phyloP scores from a whole-genome alignment of 805 yeast genomes.

The Wickerhamiella australiensis region DNA sequence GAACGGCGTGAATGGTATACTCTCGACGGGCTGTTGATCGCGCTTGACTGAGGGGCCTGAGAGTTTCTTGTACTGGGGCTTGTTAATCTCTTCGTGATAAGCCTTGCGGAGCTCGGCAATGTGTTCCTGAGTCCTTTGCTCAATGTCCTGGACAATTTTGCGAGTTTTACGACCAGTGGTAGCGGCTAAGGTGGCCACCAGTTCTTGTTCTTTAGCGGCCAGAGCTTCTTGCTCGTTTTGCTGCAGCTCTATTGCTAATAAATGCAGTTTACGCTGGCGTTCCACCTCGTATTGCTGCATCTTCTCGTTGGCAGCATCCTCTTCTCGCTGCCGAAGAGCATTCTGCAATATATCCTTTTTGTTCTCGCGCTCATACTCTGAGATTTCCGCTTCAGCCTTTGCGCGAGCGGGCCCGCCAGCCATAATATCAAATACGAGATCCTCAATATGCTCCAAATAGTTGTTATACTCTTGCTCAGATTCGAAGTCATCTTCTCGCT shows the following conservation, averaged over 20 bases:
- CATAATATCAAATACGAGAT: conserved; percentile 61
- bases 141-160: conserved; percentile 41
- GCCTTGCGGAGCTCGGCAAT: conserved; percentile 53
- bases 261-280: conserved; percentile 37
- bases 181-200: conserved; percentile 40
- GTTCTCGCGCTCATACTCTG: conserved; percentile 55
- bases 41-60: conserved; percentile 18
- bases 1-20: conserved; percentile 82
- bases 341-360: conserved; percentile 65
- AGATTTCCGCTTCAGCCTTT: conserved; percentile 41
- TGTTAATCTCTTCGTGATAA: conserved; percentile 33
- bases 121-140: conserved; percentile 45
- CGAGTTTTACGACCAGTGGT: conserved; percentile 33
- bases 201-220: conserved; percentile 41
- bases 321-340: conserved; percentile 59
- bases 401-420: conserved; percentile 62
- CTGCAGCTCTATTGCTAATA: conserved; percentile 51
- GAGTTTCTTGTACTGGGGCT: conserved; percentile 28
- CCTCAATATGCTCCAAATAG: conserved; percentile 77
- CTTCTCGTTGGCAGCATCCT: conserved; percentile 49
- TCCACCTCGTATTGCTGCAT: conserved; percentile 62
- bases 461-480: conserved; percentile 50
- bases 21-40: conserved; percentile 2
- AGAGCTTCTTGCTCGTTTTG: conserved; percentile 38
- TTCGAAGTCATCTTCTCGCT: conserved; percentile 60